Base-by-base conservation (phyloP, 2,329 filamentous ascomycete species). In the Drechslerella dactyloides region DNA sequence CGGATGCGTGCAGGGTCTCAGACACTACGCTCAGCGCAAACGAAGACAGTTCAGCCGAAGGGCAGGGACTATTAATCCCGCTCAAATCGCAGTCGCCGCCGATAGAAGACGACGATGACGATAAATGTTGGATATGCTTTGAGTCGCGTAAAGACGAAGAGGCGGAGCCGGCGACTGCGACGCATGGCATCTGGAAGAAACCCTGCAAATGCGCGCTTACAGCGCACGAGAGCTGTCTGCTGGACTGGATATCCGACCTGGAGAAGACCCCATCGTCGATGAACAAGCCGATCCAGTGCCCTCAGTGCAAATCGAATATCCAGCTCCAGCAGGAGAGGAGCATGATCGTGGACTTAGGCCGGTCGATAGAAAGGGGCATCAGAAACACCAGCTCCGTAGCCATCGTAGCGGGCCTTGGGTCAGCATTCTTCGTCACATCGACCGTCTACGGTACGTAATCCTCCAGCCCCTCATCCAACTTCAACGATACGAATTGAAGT, bases 241-340 rank as follows among this genome's bases (percentile, higher is more conserved):
- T 97, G 42, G 89, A 91, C 77, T 99, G 93, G 93, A 89, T 97
- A 17, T 89, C 90, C n/a, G 91, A 96, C 78, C 86, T 91, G 78
- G 75, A 76, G 51, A 76, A 74, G 46, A 74, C 52, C 5, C 74
- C 73, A 19, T 77, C 77, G 23, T 78, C 78, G 27, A 60, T 65
- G 68, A 68, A 73, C 15, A 86, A 86, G 61, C 87, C 87, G 73
- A 86, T 97, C 74, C 82, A 86, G 60, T 99, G 94, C 78, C 93
- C 93, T 1, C 90, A 96, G 74, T 99, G 94, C 84, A 94, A 96
- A 79, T 85, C 87, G 1, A 85, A 87, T 75, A 96, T 97, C 76
- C 82, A 85, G 58, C 83, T 97, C 27, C 85, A 89, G 56, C 87
- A 93, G 54, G 90, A 90, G 13, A 86, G 84, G 76, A 92, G 93